Percentiles rank a stretch among this genome's conserved stretches.
Evolutionary conservation across 805 yeast species (phyloP).

Genomic region (Barnettozyma wickerhamii): DNA sequence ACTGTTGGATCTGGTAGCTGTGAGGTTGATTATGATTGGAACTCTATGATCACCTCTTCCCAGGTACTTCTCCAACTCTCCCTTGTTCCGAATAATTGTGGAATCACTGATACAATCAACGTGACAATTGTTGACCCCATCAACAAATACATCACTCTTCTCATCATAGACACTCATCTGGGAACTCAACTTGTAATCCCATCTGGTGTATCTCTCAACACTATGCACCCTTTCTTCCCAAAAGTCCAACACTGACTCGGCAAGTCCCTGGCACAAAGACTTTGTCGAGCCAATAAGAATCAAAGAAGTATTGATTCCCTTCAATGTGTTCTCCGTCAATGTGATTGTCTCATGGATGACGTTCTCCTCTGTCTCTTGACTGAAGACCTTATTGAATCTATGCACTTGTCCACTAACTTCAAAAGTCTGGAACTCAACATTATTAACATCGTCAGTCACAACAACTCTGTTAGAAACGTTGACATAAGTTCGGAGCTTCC

Average conservation of each 20-base stretch:
- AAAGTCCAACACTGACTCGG: not conserved
- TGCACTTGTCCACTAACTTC: not conserved
- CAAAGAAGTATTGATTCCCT: slow-evolving; percentile 6
- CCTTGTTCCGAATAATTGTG: no score
- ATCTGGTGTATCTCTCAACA: slow-evolving; percentile 1
- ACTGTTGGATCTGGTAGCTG: not conserved
- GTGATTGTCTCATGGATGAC: slow-evolving; percentile 8
- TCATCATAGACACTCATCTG: slow-evolving; percentile 1
- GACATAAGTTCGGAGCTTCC: slow-evolving; percentile 28
- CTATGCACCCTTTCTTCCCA: slow-evolving; percentile 1
- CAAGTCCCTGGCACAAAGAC: not conserved
- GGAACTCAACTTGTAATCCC: not conserved
- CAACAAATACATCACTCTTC: not conserved
- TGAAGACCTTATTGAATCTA: slow-evolving; percentile 13
- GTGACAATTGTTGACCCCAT: not conserved
- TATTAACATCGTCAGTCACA: not conserved
- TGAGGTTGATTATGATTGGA: slow-evolving; percentile 2
- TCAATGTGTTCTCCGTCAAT: slow-evolving; percentile 10
- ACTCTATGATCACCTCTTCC: not conserved
- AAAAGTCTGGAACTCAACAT: slow-evolving; percentile 1
- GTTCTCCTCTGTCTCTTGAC: not conserved
- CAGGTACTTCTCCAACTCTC: not conserved
- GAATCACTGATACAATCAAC: not conserved
- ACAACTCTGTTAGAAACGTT: not conserved
- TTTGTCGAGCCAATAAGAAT: not conserved